Conservation (phyloP, 805 yeast genomes). For the Sungouiozyma intestinalis region DNA sequence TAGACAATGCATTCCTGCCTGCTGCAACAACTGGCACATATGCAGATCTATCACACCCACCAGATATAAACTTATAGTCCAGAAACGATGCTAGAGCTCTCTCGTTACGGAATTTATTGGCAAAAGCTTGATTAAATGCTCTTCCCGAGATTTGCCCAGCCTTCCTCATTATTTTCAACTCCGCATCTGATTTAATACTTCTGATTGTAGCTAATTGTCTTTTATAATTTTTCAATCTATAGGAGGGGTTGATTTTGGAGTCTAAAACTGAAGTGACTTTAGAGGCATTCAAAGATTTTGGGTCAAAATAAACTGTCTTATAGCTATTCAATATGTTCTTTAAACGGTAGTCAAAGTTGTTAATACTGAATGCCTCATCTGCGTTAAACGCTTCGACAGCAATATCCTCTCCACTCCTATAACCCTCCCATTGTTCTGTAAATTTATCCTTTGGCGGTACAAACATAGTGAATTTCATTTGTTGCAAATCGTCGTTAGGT, state of each 20-base stretch:
- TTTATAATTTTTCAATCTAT: constrained; percentile 8
- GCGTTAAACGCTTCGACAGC: constrained; percentile 81
- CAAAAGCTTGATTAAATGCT: constrained; percentile 77
- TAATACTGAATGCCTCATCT: constrained; percentile 49
- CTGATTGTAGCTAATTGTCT: constrained; percentile 33
- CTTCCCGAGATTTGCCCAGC: constrained; percentile 78
- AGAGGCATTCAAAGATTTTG: constrained; percentile 1
- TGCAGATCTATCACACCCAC: constrained; percentile 85
- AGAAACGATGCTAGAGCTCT: constrained; percentile 68
- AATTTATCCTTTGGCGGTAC: constrained; percentile 74
- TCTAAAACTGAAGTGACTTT: neutral
- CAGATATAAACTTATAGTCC: constrained; percentile 70
- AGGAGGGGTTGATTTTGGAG: neutral
- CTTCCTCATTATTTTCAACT: constrained; percentile 64
- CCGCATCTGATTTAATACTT: constrained; percentile 64
- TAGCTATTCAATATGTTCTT: constrained; percentile 38
- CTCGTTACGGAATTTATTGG: constrained; percentile 57
- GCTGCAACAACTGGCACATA: constrained; percentile 96
- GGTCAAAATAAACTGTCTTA: constrained; percentile 29
- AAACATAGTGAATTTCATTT: constrained; percentile 59
- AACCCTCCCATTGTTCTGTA: constrained; percentile 93
- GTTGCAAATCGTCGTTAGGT: constrained; percentile 37
- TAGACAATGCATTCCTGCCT: constrained; percentile 79
- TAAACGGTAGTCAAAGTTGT: constrained; percentile 1
- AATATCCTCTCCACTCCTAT: constrained; percentile 76